Conservation (phyloP, 106 monocot species). For the Alisma plantagoaquatica region DNA sequence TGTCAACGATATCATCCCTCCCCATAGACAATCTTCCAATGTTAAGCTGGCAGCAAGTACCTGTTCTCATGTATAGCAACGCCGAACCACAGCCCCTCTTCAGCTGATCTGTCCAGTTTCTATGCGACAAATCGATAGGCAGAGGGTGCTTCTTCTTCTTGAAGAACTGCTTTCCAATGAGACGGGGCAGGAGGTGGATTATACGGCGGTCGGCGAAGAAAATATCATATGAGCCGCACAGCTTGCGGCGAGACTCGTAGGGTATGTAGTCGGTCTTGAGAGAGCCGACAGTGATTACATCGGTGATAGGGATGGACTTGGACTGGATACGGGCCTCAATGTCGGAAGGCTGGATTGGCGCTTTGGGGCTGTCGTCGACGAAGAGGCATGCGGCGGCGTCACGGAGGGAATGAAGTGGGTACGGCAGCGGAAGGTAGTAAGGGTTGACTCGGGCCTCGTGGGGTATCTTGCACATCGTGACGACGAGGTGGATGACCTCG, state of each 20-base stretch:
- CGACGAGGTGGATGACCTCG: constrained; percentile 31
- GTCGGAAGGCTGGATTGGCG: neutral
- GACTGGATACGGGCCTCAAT: neutral
- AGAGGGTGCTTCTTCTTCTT: constrained; percentile 29
- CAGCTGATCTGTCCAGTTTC: constrained; percentile 16
- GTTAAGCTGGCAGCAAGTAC: constrained; percentile 20
- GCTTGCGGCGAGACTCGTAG: constrained; percentile 20
- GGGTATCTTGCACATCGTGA: constrained; percentile 37
- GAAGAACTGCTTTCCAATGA: constrained; percentile 23
- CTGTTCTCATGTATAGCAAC: constrained; percentile 15
- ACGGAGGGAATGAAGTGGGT: too few relatives aligned
- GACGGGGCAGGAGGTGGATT: constrained; percentile 17
- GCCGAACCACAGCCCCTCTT: constrained; percentile 7
- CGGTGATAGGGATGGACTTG: constrained; percentile 7
- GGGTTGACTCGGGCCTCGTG: constrained; percentile 21
- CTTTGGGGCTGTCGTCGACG: constrained; percentile 14
- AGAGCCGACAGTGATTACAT: constrained; percentile 8
- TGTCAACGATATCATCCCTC: constrained; percentile 21
- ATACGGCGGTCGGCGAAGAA: constrained; percentile 26
- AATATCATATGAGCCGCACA: constrained; percentile 25
- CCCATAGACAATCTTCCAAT: constrained; percentile 17
- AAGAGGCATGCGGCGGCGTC: constrained; percentile 7
- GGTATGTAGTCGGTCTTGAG: constrained; percentile 17
- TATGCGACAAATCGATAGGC: constrained; percentile 6
- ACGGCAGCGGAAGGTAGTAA: constrained; percentile 12